phyloP scores from a whole-genome alignment of 495 filamentous ascomycete species.

The Penicillium paradoxum region DNA sequence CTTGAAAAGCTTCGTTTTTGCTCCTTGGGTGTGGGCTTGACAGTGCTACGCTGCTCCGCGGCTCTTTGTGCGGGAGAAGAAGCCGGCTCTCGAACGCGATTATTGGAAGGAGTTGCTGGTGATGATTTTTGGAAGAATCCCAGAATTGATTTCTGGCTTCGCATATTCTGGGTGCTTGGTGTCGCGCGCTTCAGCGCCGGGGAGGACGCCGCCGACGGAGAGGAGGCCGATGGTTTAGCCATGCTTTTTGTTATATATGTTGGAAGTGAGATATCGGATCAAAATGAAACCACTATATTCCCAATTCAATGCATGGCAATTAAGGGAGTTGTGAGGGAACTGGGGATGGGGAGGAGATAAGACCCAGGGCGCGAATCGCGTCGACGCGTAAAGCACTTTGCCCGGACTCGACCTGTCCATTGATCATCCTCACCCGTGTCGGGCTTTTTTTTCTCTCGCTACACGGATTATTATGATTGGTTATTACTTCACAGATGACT shows the following conservation, averaged over 20 bases:
- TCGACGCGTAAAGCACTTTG: constrained; percentile 41
- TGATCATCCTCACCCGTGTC: neutral
- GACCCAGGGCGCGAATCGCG: constrained; percentile 23
- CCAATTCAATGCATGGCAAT: constrained; percentile 3
- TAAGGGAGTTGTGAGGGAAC: neutral
- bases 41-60: constrained; percentile 25
- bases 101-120: constrained; percentile 36
- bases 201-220: constrained; percentile 36
- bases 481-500: neutral
- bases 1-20: constrained; percentile 39
- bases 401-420: constrained; percentile 4
- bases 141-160: constrained; percentile 73
- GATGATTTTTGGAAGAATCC: constrained; percentile 78
- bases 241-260: constrained; percentile 14
- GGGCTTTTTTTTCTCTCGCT: neutral
- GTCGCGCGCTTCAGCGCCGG: constrained; percentile 41
- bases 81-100: constrained; percentile 32
- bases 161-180: constrained; percentile 50
- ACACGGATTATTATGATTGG: neutral
- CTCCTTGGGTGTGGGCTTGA: constrained; percentile 25
- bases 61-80: constrained; percentile 43
- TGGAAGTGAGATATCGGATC: neutral
- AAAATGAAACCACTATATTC: neutral
- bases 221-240: constrained; percentile 36
- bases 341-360: constrained; percentile 8